Base-by-base conservation (phyloP, 805 yeast genomes). In the Naumovozyma castellii region DNA sequence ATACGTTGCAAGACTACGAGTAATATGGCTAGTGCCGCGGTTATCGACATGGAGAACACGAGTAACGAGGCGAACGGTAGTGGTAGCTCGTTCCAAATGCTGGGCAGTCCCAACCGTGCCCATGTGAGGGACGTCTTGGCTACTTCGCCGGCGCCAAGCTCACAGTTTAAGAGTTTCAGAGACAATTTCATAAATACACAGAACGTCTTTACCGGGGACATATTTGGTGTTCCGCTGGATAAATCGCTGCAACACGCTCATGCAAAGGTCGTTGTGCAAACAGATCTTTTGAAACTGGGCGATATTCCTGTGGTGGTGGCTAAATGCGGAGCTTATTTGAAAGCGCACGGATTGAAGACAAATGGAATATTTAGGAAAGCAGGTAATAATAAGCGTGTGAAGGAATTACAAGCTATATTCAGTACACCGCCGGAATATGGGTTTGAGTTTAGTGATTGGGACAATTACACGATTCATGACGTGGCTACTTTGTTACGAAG, bases 351-450 rank as follows among this genome's bases (percentile, higher is more conserved):
- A 2, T 66, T 85, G 20, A 72, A 74, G 18, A 80, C 81, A 1
- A 92, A 87, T 58, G 97, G 98, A 2, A 83, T 92, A 4, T 90
- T 92, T 59, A 69, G 98, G 43, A 82, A 88, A 1, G 88, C 90
- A 1, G 98, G 98, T 1, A 80, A 94, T 9, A 79, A 86, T 27
- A 83, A 84, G 53, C 72, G 97, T 39, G 78, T 92, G 28, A 82
- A 83, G 48, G 86, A 84, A 47, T 67, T 90, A 25, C 96, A 88
- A 57, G 69, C 73, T 19, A 67, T 78, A 9, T 88, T 90, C 65
- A 90, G 90, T 65, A 81, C 85, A 40, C 65, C 80, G 1, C 97
- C 97, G 0, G 77, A 75, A 43, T 92, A 80, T 57, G 98, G 97
- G 10, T 76, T 84, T 41, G 80, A 79, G 44, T 70, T 86, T 32